Evolutionary conservation across 2,329 filamentous ascomycete genomes (phyloP).

Genomic region (Calonectria leucothoes): DNA sequence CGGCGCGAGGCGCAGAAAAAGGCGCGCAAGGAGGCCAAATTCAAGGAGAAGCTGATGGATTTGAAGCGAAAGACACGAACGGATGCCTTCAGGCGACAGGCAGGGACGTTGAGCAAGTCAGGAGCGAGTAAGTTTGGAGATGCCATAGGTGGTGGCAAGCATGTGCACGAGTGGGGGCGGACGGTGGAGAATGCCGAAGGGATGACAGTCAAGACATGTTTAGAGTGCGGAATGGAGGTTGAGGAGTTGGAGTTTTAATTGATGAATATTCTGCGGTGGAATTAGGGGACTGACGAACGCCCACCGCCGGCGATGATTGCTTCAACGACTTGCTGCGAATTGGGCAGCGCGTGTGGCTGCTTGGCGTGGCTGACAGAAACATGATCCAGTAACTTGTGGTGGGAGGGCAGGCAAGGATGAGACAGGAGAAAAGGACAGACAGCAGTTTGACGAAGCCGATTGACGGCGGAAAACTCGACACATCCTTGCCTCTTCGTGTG

Average conservation of each 20-base stretch:
- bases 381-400: background rate
- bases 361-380: background rate
- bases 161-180: constrained; percentile 90
- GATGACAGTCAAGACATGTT: constrained; percentile 83
- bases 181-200: constrained; percentile 77
- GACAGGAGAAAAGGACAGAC: constrained; percentile 1
- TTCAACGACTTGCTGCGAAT: background rate
- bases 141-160: constrained; percentile 74
- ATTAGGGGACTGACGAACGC: background rate
- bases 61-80: constrained; percentile 94
- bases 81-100: constrained; percentile 84
- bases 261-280: background rate
- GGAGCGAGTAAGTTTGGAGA: constrained; percentile 79
- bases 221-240: constrained; percentile 81
- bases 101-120: constrained; percentile 66
- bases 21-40: constrained; percentile 88
- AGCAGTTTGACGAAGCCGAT: background rate
- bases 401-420: background rate
- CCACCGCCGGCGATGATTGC: background rate
- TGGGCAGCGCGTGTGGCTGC: background rate
- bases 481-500: constrained; percentile 8
- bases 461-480: background rate
- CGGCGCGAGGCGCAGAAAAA: constrained; percentile 84
- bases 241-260: constrained; percentile 76
- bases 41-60: constrained; percentile 88